Conservation (phyloP, 805 yeast species). For the Hemisphaericaspora nanyangensis region DNA sequence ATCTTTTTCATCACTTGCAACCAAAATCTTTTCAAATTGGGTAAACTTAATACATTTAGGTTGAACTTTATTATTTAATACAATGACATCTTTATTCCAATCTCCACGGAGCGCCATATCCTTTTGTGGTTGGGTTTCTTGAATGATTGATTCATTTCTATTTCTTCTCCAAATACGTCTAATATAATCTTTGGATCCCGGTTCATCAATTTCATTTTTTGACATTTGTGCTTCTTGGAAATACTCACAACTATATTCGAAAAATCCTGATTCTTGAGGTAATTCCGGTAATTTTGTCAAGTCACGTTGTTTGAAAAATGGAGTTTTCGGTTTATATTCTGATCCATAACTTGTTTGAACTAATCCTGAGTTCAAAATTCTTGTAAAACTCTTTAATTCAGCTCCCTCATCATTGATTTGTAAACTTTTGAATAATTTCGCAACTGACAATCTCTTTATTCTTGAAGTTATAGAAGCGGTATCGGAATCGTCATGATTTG, state of each 20-base stretch:
- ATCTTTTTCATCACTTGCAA: conserved; percentile 80
- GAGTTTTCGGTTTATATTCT: conserved; percentile 54
- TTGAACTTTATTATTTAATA: conserved; percentile 70
- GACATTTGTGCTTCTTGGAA: conserved; percentile 96
- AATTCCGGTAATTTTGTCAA: conserved; percentile 36
- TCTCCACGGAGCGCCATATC: conserved; percentile 76
- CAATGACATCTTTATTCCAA: conserved; percentile 65
- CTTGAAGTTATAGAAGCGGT: conserved; percentile 30
- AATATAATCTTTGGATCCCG: conserved; percentile 83
- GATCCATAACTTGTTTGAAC: conserved; percentile 33
- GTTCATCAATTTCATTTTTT: conserved; percentile 79
- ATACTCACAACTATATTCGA: conserved; percentile 80
- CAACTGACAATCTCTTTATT: conserved; percentile 28
- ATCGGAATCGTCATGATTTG: conserved; percentile 12
- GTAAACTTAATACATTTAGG: conserved; percentile 78
- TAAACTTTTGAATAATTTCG: conserved; percentile 33
- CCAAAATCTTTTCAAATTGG: conserved; percentile 83
- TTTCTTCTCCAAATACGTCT: conserved; percentile 84
- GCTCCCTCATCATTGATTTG: conserved; percentile 36
- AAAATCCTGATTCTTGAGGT: conserved; percentile 59
- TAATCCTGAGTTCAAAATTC: conserved; percentile 36
- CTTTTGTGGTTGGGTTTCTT: conserved; percentile 88
- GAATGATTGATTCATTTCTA: conserved; percentile 81
- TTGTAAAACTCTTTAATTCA: conserved; percentile 33
- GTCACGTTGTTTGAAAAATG: conserved; percentile 45